Evolutionary conservation across 345 rosid genomes (phyloP), one percentile per base, ranked within the genome.

Genomic region (Pistacia integerrima): DNA sequence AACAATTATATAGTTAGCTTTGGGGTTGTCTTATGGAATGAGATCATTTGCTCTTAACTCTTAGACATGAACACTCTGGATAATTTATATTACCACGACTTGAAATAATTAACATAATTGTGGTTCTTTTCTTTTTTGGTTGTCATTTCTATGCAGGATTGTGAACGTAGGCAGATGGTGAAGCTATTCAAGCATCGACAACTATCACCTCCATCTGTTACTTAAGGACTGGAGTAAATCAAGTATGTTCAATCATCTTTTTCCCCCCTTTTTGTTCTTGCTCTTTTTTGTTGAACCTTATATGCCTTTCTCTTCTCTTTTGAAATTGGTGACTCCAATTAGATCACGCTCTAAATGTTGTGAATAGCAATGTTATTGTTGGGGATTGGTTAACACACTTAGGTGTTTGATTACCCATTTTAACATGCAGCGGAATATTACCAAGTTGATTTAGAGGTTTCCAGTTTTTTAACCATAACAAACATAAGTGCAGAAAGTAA

Each of bases 131-230:
- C 66, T 1, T 70, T 69, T 58, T 71, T 41, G 76, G 30, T 52
- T 67, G 6, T 59, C 46, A 36, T 35, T 77, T 77, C 20, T 67
- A 48, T 87, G 71, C 87, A 94, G 98, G 98, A 90, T 73, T 92
- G 98, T 89, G 91, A 94, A 77, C 93, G 95, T 75, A 87, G 95
- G 80, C 85, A 93, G 13, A 70, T 92, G 51, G 86, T 88, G 56
- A 94, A 89, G 84, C 78, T 87, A 35, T 91, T 89, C 80, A 88
- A 76, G 72, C 97, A 92, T 74, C 90, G 94, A 73, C 78, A 73
- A 72, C 73, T 80, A 76, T 77, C 84, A 51, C 81, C 81, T 69
- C 73, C 88, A 38, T 78, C 80, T 57, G 81, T 54, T 67, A 80
- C 85, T 82, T 80, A 82, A 88, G 67, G 38, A 44, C 64, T 72